Conservation (phyloP, 1,284 basidiomycete genomes). For the Polyporus tsugae region DNA sequence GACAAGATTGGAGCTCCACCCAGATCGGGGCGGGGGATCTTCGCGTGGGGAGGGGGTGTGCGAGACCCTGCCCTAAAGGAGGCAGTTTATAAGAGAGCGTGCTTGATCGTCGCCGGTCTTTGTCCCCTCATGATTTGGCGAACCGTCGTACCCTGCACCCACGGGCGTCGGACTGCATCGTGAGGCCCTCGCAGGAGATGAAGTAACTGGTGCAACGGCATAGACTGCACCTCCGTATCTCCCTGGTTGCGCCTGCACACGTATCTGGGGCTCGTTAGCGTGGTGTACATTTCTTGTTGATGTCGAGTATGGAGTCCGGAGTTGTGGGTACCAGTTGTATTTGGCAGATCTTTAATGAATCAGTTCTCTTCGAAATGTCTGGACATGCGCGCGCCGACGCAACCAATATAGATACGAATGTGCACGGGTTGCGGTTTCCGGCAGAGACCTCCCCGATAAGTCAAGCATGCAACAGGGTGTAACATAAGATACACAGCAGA, state of each 20-base stretch:
- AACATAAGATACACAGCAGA: neutral
- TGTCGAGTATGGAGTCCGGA: neutral
- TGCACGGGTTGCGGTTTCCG: neutral
- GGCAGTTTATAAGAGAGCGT: constrained; percentile 31
- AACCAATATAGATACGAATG: neutral
- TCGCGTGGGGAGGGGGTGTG: constrained; percentile 13
- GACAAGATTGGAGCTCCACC: constrained; percentile 29
- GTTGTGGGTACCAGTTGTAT: neutral
- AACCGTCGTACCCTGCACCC: constrained; percentile 56
- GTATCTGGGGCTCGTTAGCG: constrained; percentile 81
- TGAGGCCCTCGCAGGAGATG: constrained; percentile 89
- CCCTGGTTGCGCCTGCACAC: constrained; percentile 63
- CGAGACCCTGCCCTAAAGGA: constrained; percentile 42
- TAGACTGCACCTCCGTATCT: constrained; percentile 88
- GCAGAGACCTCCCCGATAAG: constrained; percentile 6
- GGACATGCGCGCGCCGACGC: neutral
- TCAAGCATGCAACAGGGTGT: neutral
- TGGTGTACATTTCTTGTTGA: constrained; percentile 70
- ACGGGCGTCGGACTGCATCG: constrained; percentile 64
- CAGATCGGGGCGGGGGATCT: constrained; percentile 36
- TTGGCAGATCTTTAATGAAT: neutral
- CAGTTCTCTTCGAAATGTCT: neutral
- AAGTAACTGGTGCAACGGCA: constrained; percentile 85
- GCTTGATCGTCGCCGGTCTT: constrained; percentile 21
- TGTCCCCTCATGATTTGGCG: constrained; percentile 70